Evolutionary conservation across 371 early-diverging fungal genomes (phyloP).

Genomic region (Actinomortierella ambigua): DNA sequence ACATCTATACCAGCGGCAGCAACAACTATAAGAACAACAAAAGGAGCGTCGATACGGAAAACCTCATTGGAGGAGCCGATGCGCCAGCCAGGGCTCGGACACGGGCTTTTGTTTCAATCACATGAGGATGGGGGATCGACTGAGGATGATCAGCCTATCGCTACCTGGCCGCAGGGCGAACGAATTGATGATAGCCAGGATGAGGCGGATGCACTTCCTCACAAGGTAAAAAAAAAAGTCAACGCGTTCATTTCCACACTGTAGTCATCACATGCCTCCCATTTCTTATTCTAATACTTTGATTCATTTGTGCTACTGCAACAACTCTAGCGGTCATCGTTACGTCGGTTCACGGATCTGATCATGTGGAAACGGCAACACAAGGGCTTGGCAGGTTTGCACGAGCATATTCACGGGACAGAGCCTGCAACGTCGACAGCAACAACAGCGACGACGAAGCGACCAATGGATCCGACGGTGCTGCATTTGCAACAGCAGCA

Average conservation of each 20-base stretch:
- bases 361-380: constrained; percentile 39
- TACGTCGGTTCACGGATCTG: constrained; percentile 34
- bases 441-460: no score
- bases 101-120: no score
- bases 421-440: neutral
- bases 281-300: neutral
- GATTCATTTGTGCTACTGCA: neutral
- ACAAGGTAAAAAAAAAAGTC: constrained; percentile 4
- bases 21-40: no score
- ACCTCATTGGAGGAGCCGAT: no score
- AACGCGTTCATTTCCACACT: neutral
- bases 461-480: constrained; percentile 20
- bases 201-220: constrained; percentile 9
- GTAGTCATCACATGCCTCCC: neutral
- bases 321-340: constrained; percentile 31
- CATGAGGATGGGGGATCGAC: no score
- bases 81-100: no score
- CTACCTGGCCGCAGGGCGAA: constrained; percentile 33
- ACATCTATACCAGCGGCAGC: no score
- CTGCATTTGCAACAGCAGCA: constrained; percentile 17
- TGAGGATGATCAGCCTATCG: no score
- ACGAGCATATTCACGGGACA: constrained; percentile 10
- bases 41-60: no score
- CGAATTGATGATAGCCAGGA: constrained; percentile 44
- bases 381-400: constrained; percentile 22